These are phyloP conservation scores for Boletus sp. DNA, from an alignment of 768 basidiomycete genomes.

Conservation along the genomic window DNA sequence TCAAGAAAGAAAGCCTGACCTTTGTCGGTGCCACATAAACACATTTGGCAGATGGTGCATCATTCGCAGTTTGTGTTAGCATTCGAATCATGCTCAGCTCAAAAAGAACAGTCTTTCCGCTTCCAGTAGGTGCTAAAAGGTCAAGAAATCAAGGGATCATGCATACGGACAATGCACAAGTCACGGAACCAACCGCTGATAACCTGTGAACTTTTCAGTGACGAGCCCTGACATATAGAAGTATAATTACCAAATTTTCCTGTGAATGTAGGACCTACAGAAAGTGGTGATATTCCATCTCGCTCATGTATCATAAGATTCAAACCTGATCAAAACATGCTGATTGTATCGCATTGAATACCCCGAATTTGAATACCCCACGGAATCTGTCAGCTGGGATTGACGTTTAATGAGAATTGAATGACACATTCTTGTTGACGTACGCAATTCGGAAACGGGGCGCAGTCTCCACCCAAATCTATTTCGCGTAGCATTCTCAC, in stretches of 20 bases:
- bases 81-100: conserved; percentile 86
- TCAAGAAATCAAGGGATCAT: conserved; percentile 5
- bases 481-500: conserved; percentile 32
- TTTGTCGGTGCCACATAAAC: conserved; percentile 96
- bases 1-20: conserved; percentile 36
- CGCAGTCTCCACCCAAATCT: conserved; percentile 52
- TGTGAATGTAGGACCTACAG: conserved; percentile 54
- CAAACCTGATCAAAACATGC: conserved; percentile 72
- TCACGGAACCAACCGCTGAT: conserved; percentile 54
- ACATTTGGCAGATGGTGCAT: conserved; percentile 50
- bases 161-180: not conserved
- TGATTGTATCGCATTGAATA: conserved; percentile 92
- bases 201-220: conserved; percentile 45
- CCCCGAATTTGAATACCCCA: conserved; percentile 79
- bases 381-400: conserved; percentile 75
- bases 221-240: not conserved
- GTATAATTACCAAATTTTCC: conserved; percentile 58
- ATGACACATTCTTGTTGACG: conserved; percentile 14
- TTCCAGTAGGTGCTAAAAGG: conserved; percentile 83
- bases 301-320: not conserved
- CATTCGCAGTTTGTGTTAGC: conserved; percentile 44
- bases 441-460: conserved; percentile 73
- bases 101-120: conserved; percentile 94
- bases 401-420: conserved; percentile 6
- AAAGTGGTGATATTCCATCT: not conserved